These are phyloP conservation scores for Sugiyamaella castrensis DNA, from an alignment of 1,139 yeast genomes.

Conservation along the genomic window DNA sequence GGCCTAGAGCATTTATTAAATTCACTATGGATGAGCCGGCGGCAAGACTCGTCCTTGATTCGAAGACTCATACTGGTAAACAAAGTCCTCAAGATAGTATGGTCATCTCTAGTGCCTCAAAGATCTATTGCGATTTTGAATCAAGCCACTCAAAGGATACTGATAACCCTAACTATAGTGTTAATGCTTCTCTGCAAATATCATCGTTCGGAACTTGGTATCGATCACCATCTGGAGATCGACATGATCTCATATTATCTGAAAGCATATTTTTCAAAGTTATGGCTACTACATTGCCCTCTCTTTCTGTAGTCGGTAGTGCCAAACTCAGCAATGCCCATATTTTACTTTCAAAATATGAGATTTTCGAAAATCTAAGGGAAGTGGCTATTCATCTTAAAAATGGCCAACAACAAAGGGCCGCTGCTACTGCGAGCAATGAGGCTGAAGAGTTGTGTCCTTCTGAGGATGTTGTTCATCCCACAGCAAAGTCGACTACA, in stretches of 20 bases:
- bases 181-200: conserved; percentile 29
- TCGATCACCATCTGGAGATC: conserved; percentile 29
- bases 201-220: conserved; percentile 35
- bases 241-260: conserved; percentile 34
- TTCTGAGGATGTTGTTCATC: not conserved
- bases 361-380: conserved; percentile 30
- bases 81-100: conserved; percentile 23
- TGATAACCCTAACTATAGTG: conserved; percentile 28
- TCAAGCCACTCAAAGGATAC: conserved; percentile 30
- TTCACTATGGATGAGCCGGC: conserved; percentile 41
- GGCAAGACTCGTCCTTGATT: conserved; percentile 32
- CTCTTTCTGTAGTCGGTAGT: conserved; percentile 26
- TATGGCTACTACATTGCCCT: conserved; percentile 32
- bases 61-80: conserved; percentile 12
- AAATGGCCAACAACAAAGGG: conserved; percentile 1
- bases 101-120: conserved; percentile 34
- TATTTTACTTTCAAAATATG: conserved; percentile 30
- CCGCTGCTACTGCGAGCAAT: not conserved
- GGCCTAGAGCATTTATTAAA: conserved; percentile 37
- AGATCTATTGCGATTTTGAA: conserved; percentile 34
- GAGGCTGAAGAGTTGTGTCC: not conserved
- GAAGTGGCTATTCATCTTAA: conserved; percentile 26
- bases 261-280: conserved; percentile 32
- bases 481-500: not conserved
- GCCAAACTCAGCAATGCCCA: conserved; percentile 31